Base-by-base conservation (phyloP, 2,329 filamentous ascomycete genomes). In the Phaeomoniella chlamydospora region DNA sequence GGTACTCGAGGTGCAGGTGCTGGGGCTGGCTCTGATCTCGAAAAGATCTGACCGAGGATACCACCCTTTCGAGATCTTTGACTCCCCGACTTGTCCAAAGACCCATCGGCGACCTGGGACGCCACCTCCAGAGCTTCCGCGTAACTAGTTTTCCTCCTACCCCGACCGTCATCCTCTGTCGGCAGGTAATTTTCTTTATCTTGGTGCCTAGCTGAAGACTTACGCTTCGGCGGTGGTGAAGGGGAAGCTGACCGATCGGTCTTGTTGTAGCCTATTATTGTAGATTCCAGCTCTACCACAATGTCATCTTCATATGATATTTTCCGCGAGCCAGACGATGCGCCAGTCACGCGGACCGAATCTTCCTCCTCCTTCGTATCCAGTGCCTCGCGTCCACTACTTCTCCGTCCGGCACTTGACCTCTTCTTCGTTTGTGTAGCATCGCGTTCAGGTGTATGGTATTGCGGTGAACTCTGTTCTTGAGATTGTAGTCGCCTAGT, bases 1-100 rank as follows among this genome's bases (percentile, higher is more conserved):
- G 64, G 62, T 11, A 65, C 57, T 32, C 64, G 64, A 14, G 59
- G 54, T 15, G 60, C 59, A 34, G 53, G 50, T 1, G 59, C 53
- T 10, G 51, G 46, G 17, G 56, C 45, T 12, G 49, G 42, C 35
- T 59, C 58, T 4, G 56, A 53, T 37, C 57, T 57, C n/a, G 51
- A 49, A 41, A 67, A 62, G 2, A 64, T 59, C 33, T 64, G 62
- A 30, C 49, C 55, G 33, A 65, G 51, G 17, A 65, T 53, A 2
- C 59, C 57, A 18, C 54, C 54, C 40, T 61, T 64, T 11, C 55
- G 55, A 14, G 53, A 45, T 36, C 39, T 43, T 26, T 35, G 45
- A 31, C 39, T 49, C 2, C 35, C 36, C 22, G 43, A 39, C n/a
- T 39, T 22, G 4, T 35, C 38, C 5, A 43, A 46, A n/a, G 41